Evolutionary conservation across 495 filamentous ascomycete species (phyloP).

Genomic region (Gamarada debralockiae): DNA sequence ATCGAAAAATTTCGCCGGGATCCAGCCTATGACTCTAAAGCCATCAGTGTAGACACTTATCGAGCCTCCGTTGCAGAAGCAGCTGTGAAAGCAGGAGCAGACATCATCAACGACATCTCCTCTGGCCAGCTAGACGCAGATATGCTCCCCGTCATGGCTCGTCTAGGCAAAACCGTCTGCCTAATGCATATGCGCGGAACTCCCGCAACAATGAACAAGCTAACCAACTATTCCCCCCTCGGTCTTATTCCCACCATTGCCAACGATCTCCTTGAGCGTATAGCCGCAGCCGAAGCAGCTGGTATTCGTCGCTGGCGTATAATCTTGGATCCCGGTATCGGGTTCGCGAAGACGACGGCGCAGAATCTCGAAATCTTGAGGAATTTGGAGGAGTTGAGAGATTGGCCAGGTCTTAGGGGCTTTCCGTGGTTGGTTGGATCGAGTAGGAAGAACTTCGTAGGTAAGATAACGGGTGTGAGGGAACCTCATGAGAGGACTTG

Average conservation of each 20-base stretch:
- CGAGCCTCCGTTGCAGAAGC: constrained; percentile 78
- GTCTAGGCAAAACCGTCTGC: constrained; percentile 74
- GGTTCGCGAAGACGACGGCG: constrained; percentile 79
- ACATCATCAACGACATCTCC: constrained; percentile 95
- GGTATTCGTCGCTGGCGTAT: constrained; percentile 91
- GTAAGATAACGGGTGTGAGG: constrained; percentile 70
- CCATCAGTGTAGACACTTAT: constrained; percentile 90
- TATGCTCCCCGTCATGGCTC: constrained; percentile 80
- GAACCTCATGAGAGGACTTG: constrained; percentile 58
- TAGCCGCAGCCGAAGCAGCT: constrained; percentile 74
- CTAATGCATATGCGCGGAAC: constrained; percentile 96
- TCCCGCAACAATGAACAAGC: constrained; percentile 73
- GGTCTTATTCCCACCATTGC: constrained; percentile 70
- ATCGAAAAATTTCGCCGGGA: constrained; percentile 65
- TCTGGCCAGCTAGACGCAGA: constrained; percentile 72
- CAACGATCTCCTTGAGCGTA: constrained; percentile 62
- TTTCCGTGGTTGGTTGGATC: constrained; percentile 89
- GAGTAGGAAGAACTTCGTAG: constrained; percentile 89
- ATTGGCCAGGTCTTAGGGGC: constrained; percentile 58
- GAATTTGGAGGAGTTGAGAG: constrained; percentile 57
- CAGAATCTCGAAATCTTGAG: constrained; percentile 82
- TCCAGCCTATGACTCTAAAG: constrained; percentile 54
- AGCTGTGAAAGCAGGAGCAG: constrained; percentile 77
- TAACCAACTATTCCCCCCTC: constrained; percentile 60
- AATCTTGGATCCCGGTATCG: constrained; percentile 89